Conservation (phyloP, 441 rosid species). For the Populus tomentosa region DNA sequence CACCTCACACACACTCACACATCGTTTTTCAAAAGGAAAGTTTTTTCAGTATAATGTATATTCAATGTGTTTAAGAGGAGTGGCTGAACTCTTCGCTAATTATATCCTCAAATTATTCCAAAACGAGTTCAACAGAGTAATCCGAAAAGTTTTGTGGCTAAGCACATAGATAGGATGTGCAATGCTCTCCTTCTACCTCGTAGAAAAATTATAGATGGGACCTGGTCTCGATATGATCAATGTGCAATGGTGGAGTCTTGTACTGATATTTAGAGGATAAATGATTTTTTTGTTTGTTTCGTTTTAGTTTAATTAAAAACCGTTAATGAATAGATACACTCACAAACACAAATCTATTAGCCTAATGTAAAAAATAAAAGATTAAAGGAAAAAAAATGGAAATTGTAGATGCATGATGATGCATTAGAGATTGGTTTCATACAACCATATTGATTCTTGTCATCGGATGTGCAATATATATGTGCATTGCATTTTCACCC, state of each 20-base stretch:
- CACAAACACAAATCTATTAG: too few species aligned
- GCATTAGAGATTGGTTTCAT: not conserved
- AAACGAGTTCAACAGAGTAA: too few species aligned
- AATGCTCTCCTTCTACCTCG: not conserved
- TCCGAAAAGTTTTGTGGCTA: too few species aligned
- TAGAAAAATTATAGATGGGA: not conserved
- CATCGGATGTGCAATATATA: too few species aligned
- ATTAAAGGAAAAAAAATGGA: not conserved
- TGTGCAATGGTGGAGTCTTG: not conserved
- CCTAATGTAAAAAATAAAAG: not conserved
- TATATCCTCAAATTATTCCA: too few species aligned
- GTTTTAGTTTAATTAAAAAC: not conserved
- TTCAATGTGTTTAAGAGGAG: not conserved
- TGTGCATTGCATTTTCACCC: not conserved
- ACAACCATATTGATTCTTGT: not conserved
- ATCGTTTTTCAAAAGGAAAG: not conserved
- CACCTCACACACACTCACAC: too few species aligned
- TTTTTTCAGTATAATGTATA: not conserved
- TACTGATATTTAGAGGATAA: not conserved
- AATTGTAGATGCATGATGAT: not conserved
- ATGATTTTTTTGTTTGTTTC: too few species aligned
- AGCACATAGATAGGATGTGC: too few species aligned
- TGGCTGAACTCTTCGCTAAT: too few species aligned
- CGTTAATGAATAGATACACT: not conserved
- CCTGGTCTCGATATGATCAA: not conserved